These are phyloP conservation scores for Cladobotryum mycophilum DNA, from an alignment of 2,329 filamentous ascomycete genomes.

Conservation along the genomic window DNA sequence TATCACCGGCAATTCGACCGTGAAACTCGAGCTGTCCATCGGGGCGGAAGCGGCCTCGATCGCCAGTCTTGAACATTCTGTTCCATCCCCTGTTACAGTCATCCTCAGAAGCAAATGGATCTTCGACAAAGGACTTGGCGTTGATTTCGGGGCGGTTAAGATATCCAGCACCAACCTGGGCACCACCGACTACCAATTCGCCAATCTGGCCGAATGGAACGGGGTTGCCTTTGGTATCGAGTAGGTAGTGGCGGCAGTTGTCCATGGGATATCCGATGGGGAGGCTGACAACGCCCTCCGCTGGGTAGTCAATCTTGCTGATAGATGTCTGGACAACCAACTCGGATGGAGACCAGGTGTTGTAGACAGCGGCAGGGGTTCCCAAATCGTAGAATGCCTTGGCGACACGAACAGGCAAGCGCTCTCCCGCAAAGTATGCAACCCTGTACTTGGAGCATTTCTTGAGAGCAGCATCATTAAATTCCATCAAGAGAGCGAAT, in stretches of 20 bases:
- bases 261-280: slow-evolving; percentile 20
- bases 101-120: slow-evolving; percentile 20
- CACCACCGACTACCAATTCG: slow-evolving; percentile 36
- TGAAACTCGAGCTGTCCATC: slow-evolving; percentile 32
- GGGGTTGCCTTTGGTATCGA: slow-evolving; percentile 31
- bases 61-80: slow-evolving; percentile 38
- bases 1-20: slow-evolving; percentile 34
- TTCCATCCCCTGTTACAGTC: slow-evolving; percentile 21
- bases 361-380: slow-evolving; percentile 18
- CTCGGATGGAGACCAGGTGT: slow-evolving; percentile 20
- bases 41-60: slow-evolving; percentile 29
- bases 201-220: slow-evolving; percentile 32
- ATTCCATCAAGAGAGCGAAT: slow-evolving; percentile 18
- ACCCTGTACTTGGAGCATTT: slow-evolving; percentile 17
- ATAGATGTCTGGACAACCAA: slow-evolving; percentile 20
- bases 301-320: slow-evolving; percentile 13
- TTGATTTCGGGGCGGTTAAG: slow-evolving; percentile 40
- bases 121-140: slow-evolving; percentile 32
- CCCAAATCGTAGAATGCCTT: slow-evolving; percentile 18
- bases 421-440: slow-evolving; percentile 19
- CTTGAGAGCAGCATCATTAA: slow-evolving; percentile 15
- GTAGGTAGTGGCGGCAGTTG: slow-evolving; percentile 33
- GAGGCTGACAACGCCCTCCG: slow-evolving; percentile 13
- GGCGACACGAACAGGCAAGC: slow-evolving; percentile 18
- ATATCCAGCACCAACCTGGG: slow-evolving; percentile 37